phyloP scores from a whole-genome alignment of 805 yeast genomes.

The Metschnikowia gruessii region DNA sequence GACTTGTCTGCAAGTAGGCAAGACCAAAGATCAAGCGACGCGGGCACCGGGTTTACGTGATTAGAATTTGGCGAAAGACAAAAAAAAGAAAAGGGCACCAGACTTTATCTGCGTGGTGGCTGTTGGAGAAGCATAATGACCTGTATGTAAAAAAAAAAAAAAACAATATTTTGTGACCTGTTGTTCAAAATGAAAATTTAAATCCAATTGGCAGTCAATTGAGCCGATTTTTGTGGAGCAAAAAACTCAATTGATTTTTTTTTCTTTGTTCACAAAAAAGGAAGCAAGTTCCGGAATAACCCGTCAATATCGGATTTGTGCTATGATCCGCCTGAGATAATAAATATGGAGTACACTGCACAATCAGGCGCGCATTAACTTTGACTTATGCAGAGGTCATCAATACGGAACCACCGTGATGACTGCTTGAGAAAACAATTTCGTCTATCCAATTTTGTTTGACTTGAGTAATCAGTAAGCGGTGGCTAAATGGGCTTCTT shows the following conservation, averaged over 20 bases:
- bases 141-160: slow-evolving; percentile 3
- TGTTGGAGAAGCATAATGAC: slow-evolving; percentile 8
- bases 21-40: neutral
- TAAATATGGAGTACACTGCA: slow-evolving; percentile 15
- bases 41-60: slow-evolving; percentile 1
- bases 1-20: neutral
- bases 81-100: slow-evolving; percentile 5
- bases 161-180: neutral
- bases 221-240: neutral
- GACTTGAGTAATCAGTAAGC: too few species aligned
- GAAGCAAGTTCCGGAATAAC: neutral
- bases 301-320: slow-evolving; percentile 1
- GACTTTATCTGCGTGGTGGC: slow-evolving; percentile 6
- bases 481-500: too few species aligned
- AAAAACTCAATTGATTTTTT: neutral
- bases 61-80: neutral
- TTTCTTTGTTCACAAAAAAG: neutral
- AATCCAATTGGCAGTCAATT: slow-evolving; percentile 2
- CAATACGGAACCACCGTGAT: slow-evolving; percentile 10
- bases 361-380: slow-evolving; percentile 16
- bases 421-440: slow-evolving; percentile 2
- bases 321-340: slow-evolving; percentile 2
- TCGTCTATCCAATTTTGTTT: neutral
- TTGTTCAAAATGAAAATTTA: neutral
- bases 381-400: slow-evolving; percentile 14